Evolutionary conservation across 331 rosid genomes (phyloP).

Genomic region (Saraca asoca): DNA sequence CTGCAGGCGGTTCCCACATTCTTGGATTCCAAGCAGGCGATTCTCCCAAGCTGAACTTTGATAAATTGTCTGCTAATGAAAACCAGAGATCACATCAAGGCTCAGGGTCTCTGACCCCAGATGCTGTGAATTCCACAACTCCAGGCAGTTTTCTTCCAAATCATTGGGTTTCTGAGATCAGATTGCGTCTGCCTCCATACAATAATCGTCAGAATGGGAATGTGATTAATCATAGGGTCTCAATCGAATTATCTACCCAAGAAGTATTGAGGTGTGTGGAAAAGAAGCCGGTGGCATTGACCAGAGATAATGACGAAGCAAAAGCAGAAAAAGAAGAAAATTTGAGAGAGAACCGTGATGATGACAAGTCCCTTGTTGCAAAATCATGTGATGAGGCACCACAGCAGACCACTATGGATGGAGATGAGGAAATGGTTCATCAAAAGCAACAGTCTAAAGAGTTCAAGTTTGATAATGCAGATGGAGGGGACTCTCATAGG

Average conservation of each 20-base stretch:
- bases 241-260: slow-evolving; percentile 58
- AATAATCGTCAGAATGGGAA: slow-evolving; percentile 38
- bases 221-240: slow-evolving; percentile 53
- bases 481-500: slow-evolving; percentile 62
- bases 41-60: slow-evolving; percentile 45
- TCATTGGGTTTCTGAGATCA: slow-evolving; percentile 48
- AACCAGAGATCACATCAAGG: slow-evolving; percentile 43
- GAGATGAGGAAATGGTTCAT: slow-evolving; percentile 35
- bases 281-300: slow-evolving; percentile 51
- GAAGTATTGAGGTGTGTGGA: slow-evolving; percentile 42
- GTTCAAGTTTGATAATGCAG: slow-evolving; percentile 71
- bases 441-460: slow-evolving; percentile 63
- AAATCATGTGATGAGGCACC: slow-evolving; percentile 45
- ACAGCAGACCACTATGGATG: slow-evolving; percentile 34
- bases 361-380: slow-evolving; percentile 34
- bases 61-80: slow-evolving; percentile 56
- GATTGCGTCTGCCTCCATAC: slow-evolving; percentile 39
- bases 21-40: slow-evolving; percentile 36
- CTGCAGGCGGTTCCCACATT: slow-evolving; percentile 37
- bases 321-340: slow-evolving; percentile 34
- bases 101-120: slow-evolving; percentile 75
- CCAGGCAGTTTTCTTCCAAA: slow-evolving; percentile 47
- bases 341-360: slow-evolving; percentile 20
- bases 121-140: slow-evolving; percentile 44
- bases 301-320: slow-evolving; percentile 43